Base-by-base conservation (phyloP, 768 basidiomycete genomes). In the Pulveroboletus frians region DNA sequence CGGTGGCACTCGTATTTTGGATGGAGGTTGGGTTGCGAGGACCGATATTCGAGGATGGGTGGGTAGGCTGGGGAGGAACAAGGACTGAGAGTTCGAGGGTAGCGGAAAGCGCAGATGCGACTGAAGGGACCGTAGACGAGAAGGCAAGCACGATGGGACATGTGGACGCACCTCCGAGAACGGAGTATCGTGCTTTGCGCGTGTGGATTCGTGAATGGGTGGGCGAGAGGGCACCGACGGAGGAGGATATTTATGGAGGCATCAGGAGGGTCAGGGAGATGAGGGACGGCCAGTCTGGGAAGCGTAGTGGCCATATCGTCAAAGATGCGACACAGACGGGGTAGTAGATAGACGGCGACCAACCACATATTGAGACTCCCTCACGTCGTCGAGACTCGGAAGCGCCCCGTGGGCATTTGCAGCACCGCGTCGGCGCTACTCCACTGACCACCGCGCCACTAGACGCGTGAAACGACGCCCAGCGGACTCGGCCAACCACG, bases 1-100 rank as follows among this genome's bases (percentile, higher is more conserved):
- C 81, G 2, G 60, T 81, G 0, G 79, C 81, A 18, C 60, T 92
- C 43, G 79, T 81, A 39, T 78, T 85, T 51, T 90, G 88, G 80
- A 75, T 74, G 6, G 88, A 92, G 60, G 79, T 85, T 27, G 78
- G 79, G 53, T 65, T 80, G 46, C 76, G 79, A 38, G 76, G 80
- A 11, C 81, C 84, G 39, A 57, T 84, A 53, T 64, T 87, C 15
- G 81, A 84, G 59, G 59, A 61, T 47, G 72, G 69, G 13, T 67
- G 68, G 62, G 20, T 15, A n/a, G 21, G 43, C 17, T 34, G 43
- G 32, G 32, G 32, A n/a, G n/a, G n/a, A n/a, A n/a, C n/a, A n/a
- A n/a, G n/a, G n/a, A n/a, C n/a, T n/a, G n/a, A n/a, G n/a, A n/a
- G n/a, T n/a, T n/a, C n/a, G n/a, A 10, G 30, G 30, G 30, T 10